These are phyloP conservation scores for Rubia balearica DNA, from an alignment of 305 asterid species.

Conservation along the genomic window DNA sequence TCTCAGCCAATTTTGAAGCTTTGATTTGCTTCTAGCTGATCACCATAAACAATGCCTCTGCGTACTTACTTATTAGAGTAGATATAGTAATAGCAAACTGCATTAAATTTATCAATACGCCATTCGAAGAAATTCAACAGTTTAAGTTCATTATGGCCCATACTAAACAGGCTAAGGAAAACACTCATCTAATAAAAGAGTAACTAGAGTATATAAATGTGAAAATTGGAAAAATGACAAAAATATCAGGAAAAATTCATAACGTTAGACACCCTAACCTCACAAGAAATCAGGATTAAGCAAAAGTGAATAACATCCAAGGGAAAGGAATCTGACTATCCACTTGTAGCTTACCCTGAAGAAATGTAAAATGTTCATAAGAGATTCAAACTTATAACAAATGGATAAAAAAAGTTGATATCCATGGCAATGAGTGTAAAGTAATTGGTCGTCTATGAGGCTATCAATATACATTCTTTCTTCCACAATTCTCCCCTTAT, in stretches of 20 bases:
- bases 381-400: constrained; percentile 11
- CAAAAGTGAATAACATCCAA: constrained; percentile 73
- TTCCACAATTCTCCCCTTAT: constrained; percentile 14
- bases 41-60: constrained; percentile 78
- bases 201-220: neutral
- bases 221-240: neutral
- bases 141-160: neutral
- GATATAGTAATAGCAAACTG: constrained; percentile 91
- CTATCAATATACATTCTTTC: no score
- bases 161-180: neutral
- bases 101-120: constrained; percentile 19
- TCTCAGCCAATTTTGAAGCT: constrained; percentile 83
- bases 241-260: neutral
- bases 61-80: constrained; percentile 55
- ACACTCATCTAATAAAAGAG: no score
- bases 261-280: constrained; percentile 41
- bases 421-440: no score
- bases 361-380: constrained; percentile 32
- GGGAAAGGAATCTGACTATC: constrained; percentile 81
- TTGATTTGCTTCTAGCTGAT: constrained; percentile 72
- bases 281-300: constrained; percentile 85
- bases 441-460: no score
- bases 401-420: neutral
- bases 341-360: constrained; percentile 92
- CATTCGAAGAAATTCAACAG: constrained; percentile 7